These are phyloP conservation scores for Nicotiana sylvestris DNA, from an alignment of 257 asterid genomes.

Conservation along the genomic window DNA sequence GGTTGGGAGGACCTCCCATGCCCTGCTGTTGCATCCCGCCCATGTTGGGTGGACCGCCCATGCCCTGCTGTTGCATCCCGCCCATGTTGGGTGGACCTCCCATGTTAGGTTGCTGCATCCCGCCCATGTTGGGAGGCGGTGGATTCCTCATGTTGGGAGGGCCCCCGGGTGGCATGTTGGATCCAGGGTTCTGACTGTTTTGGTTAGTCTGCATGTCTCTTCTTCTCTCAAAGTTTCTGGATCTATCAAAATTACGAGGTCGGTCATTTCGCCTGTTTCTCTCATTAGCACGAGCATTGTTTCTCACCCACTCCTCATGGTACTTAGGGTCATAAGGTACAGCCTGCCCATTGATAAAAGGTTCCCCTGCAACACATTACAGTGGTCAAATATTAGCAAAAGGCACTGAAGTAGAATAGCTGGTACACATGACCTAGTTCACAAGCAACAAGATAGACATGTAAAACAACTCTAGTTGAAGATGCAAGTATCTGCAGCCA, in stretches of 20 bases:
- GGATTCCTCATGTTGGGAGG: constrained; percentile 24
- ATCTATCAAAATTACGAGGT: constrained; percentile 62
- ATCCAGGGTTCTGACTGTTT: constrained; percentile 7
- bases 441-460: background rate
- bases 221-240: constrained; percentile 58
- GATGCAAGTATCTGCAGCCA: background rate
- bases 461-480: background rate
- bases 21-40: background rate
- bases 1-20: constrained; percentile 32
- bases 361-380: constrained; percentile 63
- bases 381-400: background rate
- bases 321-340: constrained; percentile 91
- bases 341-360: constrained; percentile 92
- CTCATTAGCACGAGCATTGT: constrained; percentile 55
- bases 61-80: background rate
- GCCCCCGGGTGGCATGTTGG: constrained; percentile 16
- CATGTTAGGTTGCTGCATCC: constrained; percentile 9
- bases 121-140: constrained; percentile 25
- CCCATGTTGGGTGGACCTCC: constrained; percentile 6
- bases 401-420: background rate
- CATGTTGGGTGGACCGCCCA: constrained; percentile 4
- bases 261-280: constrained; percentile 73
- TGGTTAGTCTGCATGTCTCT: constrained; percentile 23
- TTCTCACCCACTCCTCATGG: constrained; percentile 95
- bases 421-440: background rate